Evolutionary conservation across 352 stramenopile species (phyloP), one percentile per base, ranked within the genome.

Genomic region (Phytophthora lateralis): DNA sequence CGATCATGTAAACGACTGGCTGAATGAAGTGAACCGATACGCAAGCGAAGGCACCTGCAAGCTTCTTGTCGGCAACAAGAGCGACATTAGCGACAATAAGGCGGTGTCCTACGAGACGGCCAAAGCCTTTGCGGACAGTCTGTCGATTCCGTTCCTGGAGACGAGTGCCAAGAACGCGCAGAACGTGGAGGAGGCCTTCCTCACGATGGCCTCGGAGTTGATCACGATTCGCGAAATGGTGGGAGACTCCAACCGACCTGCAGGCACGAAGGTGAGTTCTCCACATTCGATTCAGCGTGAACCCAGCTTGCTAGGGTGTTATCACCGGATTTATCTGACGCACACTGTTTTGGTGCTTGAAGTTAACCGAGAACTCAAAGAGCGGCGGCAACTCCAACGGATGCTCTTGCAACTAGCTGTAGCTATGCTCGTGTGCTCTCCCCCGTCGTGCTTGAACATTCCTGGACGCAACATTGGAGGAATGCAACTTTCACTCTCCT

Each of bases 61-160:
- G 80, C 87, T 99, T 9, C 88, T 99, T 1, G 96, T 99, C 6
- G 98, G 98, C 50, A 99, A 99, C 85, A 99, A 99, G 88, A 98
- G 91, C 65, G 98, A 99, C 83, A 90, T 99, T 30, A 96, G 82
- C 52, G 89, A 93, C 66, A 99, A 99, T 73, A 88, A 97, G 34
- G 96, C 92, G 6, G 97, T 99, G 35, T 92, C 89, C 35, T 98
- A 97, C 39, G 97, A 99, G 71, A 91, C 97, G 44, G 98, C 96
- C 24, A 98, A 99, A 83, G 97, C 91, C 32, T 98, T 98, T 76
- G 97, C 97, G 15, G 97, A 98, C 69, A 97, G 84, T 60, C 75
- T 99, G 46, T 96, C 96, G 32, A 99, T 99, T 78, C 91, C 98
- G 60, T 99, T 99, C 74, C 82, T 99, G 27, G 97, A 99, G 82